Evolutionary conservation across 2,329 filamentous ascomycete species (phyloP).

Genomic region (Microdochium nivale): DNA sequence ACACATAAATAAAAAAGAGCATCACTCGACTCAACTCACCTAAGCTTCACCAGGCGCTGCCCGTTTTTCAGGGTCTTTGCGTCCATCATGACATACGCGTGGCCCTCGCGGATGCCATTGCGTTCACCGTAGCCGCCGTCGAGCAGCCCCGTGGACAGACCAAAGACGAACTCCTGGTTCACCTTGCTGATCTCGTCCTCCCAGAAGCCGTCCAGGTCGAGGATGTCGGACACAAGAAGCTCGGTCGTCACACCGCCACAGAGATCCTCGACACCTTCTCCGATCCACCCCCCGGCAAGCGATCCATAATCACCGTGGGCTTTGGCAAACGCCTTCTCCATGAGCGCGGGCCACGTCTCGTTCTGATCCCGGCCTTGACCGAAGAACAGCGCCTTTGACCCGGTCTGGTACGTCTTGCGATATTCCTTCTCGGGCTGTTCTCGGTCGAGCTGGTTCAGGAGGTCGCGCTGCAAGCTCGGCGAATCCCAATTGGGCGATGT

Average conservation of each 20-base stretch:
- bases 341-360: constrained; percentile 73
- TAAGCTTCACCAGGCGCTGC: constrained; percentile 46
- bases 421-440: constrained; percentile 66
- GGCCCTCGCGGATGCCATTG: constrained; percentile 47
- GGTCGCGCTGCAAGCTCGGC: constrained; percentile 62
- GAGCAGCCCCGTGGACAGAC: constrained; percentile 57
- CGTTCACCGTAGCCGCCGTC: constrained; percentile 53
- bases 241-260: constrained; percentile 64
- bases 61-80: constrained; percentile 43
- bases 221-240: constrained; percentile 59
- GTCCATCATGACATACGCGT: constrained; percentile 54
- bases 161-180: constrained; percentile 72
- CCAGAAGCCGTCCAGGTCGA: constrained; percentile 79
- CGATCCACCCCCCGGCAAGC: constrained; percentile 63
- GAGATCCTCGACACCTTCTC: constrained; percentile 50
- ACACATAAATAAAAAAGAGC: neutral
- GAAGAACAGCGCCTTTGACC: constrained; percentile 71
- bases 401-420: constrained; percentile 62
- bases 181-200: constrained; percentile 70
- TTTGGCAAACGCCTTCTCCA: constrained; percentile 81
- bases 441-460: constrained; percentile 68
- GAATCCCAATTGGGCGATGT: constrained; percentile 78
- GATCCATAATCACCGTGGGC: constrained; percentile 70
- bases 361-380: constrained; percentile 67
- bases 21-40: constrained; percentile 19